Percentiles rank a stretch among this genome's conserved stretches.
phyloP scores from a whole-genome alignment of 768 basidiomycete species.

The Suillus ampliporus region DNA sequence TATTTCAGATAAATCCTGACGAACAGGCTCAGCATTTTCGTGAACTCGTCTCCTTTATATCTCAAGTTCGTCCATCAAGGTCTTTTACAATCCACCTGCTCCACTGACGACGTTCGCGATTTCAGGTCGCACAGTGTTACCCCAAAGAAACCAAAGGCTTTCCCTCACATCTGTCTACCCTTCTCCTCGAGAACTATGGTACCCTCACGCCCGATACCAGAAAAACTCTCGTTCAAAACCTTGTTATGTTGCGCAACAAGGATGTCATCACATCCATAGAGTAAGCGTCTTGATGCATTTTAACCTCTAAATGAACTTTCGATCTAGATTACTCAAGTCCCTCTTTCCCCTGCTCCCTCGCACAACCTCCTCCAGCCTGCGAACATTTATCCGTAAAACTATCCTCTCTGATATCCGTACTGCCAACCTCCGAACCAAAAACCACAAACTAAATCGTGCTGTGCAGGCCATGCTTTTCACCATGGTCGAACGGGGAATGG shows the following conservation, averaged over 20 bases:
- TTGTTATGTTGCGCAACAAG: constrained; percentile 94
- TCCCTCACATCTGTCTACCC: constrained; percentile 75
- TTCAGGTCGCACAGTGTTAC: constrained; percentile 89
- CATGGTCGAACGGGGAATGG: constrained; percentile 95
- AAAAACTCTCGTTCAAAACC: constrained; percentile 84
- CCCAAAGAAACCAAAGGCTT: constrained; percentile 89
- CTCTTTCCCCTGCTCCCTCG: constrained; percentile 97
- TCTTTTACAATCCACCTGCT: background rate
- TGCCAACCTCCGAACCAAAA: constrained; percentile 86
- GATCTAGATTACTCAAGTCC: constrained; percentile 76
- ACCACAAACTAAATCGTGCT: constrained; percentile 94
- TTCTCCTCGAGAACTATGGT: constrained; percentile 82
- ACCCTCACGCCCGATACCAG: constrained; percentile 80
- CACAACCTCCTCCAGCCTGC: constrained; percentile 83
- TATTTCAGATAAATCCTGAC: constrained; percentile 81
- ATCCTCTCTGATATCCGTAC: constrained; percentile 93
- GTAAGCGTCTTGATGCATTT: constrained; percentile 51
- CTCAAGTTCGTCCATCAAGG: constrained; percentile 59
- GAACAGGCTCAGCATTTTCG: constrained; percentile 86
- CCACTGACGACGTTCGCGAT: background rate
- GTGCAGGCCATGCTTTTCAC: constrained; percentile 95
- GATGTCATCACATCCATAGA: constrained; percentile 91
- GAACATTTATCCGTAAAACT: constrained; percentile 87
- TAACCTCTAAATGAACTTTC: constrained; percentile 8
- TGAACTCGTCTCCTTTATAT: constrained; percentile 90